Base-by-base conservation (phyloP, 495 filamentous ascomycete species). In the Bombardia bombarda region DNA sequence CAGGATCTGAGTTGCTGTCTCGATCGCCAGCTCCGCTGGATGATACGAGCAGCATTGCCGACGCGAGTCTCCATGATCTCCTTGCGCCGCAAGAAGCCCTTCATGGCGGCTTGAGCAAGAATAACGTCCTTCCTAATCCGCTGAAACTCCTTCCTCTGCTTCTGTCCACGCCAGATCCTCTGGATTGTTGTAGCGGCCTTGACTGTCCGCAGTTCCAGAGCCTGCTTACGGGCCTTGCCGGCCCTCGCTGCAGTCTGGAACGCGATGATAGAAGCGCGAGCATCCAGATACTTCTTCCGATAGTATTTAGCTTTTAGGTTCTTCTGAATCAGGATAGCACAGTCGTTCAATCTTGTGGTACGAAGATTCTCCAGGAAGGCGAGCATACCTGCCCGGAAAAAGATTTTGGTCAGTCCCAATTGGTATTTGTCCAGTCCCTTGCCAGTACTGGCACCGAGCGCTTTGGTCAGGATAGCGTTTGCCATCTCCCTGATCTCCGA, bases 351-450 rank as follows among this genome's bases (percentile, higher is more conserved):
- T 30, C 88, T 77, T 42, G 73, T 84, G 14, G 92, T 95, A 16
- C 92, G 82, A 37, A 96, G 72, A 50, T 95, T 96, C 63, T 99
- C 92, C 13, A 99, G 70, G 66, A 93, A 95, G 9, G 92, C 92
- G 50, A 99, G 82, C 92, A 99, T 99, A 55, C 92, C 92, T 21
- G 92, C 92, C 33, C 92, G 80, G 78, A 99, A 99, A 67, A 99
- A 99, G 48, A 97, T 95, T 70, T 99, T 99, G 22, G 88, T 96
- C 55, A 96, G 69, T 55, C 92, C 92, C 35, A 97, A 70, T 60
- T 99, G 92, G 60, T 96, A 99, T 65, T 90, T 97, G 63, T 95
- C 90, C 33, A 85, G 74, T 38, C 87, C 88, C 50, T 88, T 80
- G 38, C 82, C 80, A 34, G 76, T 86, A 33, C 77, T 74, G 5